Conservation (phyloP, 768 basidiomycete species). For the Suillus cothurnatus region DNA sequence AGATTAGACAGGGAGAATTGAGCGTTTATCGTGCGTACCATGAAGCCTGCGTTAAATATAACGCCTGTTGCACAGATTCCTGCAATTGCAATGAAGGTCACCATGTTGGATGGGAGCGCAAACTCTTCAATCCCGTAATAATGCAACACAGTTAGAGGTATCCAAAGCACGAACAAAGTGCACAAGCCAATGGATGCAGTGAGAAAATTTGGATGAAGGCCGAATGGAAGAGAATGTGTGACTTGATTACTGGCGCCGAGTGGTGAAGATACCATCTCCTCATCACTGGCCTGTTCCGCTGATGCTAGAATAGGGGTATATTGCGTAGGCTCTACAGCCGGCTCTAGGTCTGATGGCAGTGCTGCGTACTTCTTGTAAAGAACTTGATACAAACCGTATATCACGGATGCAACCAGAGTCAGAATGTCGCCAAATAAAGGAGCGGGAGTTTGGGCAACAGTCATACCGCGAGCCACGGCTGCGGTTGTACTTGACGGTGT, state of each 20-base stretch:
- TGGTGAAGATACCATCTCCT: constrained; percentile 16
- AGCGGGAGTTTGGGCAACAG: constrained; percentile 34
- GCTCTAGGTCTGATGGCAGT: constrained; percentile 64
- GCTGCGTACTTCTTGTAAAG: constrained; percentile 81
- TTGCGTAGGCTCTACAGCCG: constrained; percentile 36
- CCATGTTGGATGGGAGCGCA: constrained; percentile 54
- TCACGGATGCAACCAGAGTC: constrained; percentile 70
- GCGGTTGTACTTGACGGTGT: constrained; percentile 24
- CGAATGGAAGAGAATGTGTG: constrained; percentile 72
- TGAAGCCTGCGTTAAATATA: constrained; percentile 82
- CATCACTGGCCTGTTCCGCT: constrained; percentile 33
- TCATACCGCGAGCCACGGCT: constrained; percentile 1
- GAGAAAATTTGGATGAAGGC: constrained; percentile 80
- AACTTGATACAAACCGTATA: constrained; percentile 81
- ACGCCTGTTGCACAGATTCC: constrained; percentile 75
- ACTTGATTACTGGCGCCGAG: constrained; percentile 32
- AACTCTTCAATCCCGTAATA: constrained; percentile 67
- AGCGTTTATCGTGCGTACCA: constrained; percentile 50
- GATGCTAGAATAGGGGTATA: constrained; percentile 50
- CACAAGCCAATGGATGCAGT: constrained; percentile 79
- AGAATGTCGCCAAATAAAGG: constrained; percentile 75
- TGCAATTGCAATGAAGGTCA: constrained; percentile 52
- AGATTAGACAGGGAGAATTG: neutral
- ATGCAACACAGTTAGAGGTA: constrained; percentile 77
- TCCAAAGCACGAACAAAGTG: constrained; percentile 76